Evolutionary conservation across 805 yeast genomes (phyloP), one percentile per base, ranked within the genome.

Genomic region (Saccharomycopsis oosterbeekiorum): DNA sequence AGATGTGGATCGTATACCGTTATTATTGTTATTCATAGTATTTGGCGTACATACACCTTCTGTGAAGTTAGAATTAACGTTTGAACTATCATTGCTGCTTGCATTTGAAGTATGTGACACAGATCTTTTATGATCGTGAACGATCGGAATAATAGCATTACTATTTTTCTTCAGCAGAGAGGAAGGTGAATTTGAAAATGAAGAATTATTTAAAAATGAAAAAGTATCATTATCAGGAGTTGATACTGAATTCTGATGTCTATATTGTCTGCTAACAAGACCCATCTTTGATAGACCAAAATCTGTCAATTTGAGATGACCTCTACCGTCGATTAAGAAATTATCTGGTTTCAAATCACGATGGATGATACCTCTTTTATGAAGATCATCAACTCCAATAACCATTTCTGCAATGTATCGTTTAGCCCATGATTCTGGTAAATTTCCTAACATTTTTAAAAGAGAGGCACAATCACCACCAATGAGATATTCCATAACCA

Each of bases 311-410:
- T 94, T 94, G 64, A 94, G 72, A 74, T 94, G 99, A 0, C 99
- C 99, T 41, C 77, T 76, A 59, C 82, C 77, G 70, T 92, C 98
- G 65, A 94, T 91, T 65, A 94, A 76, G 41, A 94, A 72, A 68
- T 94, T 94, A 70, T 94, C 99, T 0, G 99, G 99, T 70, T 94
- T 94, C 69, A 94, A 76, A 72, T 94, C 99, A 68, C 97, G 84
- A 73, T 94, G 99, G 60, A 94, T 88, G 58, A 96, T 89, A 0
- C 97, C 97, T 67, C 88, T 81, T 58, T 81, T 76, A 74, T 94
- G 99, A 68, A 94, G 78, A 69, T 92, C 96, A 65, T 86, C 88
- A 1, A 94, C 94, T 1, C 97, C 97, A 26, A 89, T 85, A 21
- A 92, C 84, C 1, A 92, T 89, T 70, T 94, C 99, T 0, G 97